These are phyloP conservation scores for Mucor plumbeus DNA, from an alignment of 371 early-diverging fungal species.

Conservation along the genomic window DNA sequence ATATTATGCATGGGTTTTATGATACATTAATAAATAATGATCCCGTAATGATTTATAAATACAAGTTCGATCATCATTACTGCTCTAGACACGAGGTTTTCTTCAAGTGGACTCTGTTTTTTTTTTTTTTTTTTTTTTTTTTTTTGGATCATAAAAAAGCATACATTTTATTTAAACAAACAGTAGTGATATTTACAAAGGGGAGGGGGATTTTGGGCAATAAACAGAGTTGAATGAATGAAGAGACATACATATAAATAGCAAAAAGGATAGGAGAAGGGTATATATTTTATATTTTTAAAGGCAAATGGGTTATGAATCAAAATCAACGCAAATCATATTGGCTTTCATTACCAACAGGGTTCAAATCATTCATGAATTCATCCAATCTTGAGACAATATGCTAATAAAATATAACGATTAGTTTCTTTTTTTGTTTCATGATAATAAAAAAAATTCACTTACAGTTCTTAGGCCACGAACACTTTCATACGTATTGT, in stretches of 20 bases:
- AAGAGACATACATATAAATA: not conserved
- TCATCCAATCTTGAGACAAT: conserved; percentile 5
- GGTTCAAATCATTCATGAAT: not conserved
- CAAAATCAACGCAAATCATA: not conserved
- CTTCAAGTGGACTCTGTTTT: too few species aligned
- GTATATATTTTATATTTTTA: not conserved
- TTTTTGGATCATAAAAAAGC: not conserved
- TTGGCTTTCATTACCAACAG: conserved; percentile 1
- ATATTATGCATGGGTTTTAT: too few species aligned
- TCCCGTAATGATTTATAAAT: too few species aligned
- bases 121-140: too few species aligned
- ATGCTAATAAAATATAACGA: not conserved
- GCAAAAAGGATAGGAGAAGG: not conserved
- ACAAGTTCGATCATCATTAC: too few species aligned
- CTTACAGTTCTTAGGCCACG: conserved; percentile 26
- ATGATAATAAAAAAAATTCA: not conserved
- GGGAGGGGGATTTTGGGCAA: not conserved
- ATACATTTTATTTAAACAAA: conserved; percentile 1
- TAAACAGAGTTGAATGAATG: not conserved
- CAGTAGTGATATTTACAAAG: not conserved
- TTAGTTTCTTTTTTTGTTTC: too few species aligned
- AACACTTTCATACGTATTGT: conserved; percentile 16
- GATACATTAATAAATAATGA: too few species aligned
- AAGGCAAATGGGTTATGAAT: not conserved
- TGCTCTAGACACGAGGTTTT: too few species aligned